Evolutionary conservation across 495 filamentous ascomycete genomes (phyloP).

Genomic region (Hamigera avellanea): DNA sequence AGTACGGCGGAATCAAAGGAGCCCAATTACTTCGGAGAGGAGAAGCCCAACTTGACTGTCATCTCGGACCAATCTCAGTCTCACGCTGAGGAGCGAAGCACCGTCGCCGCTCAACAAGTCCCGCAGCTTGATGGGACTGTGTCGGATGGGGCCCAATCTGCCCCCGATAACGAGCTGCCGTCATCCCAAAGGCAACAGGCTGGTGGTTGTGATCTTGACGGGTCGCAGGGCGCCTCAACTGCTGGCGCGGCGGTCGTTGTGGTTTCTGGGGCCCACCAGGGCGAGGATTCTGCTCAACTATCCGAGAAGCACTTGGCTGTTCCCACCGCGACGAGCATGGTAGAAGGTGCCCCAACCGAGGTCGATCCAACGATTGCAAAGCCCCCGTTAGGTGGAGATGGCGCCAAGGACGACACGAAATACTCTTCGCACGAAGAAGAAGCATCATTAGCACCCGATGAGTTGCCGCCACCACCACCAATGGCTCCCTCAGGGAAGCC

Average conservation of each 20-base stretch:
- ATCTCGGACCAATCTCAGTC: conserved; percentile 22
- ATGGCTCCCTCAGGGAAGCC: conserved; percentile 20
- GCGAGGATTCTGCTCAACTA: conserved; percentile 4
- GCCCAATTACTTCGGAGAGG: conserved; percentile 31
- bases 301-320: conserved; percentile 4
- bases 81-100: conserved; percentile 17
- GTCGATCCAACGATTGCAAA: conserved; percentile 4
- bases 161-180: not conserved
- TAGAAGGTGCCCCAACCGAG: not conserved
- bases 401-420: conserved; percentile 9
- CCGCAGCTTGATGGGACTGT: conserved; percentile 17
- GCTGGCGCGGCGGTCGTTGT: not conserved
- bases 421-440: conserved; percentile 18
- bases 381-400: conserved; percentile 5
- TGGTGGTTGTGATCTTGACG: conserved; percentile 1
- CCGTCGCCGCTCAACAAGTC: conserved; percentile 6
- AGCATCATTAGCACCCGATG: conserved; percentile 22
- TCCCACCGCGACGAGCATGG: not conserved
- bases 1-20: conserved; percentile 48
- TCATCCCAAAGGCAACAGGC: not conserved
- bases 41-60: conserved; percentile 33
- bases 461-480: conserved; percentile 51
- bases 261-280: not conserved
- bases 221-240: not conserved
- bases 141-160: conserved; percentile 7